Base-by-base conservation (phyloP, 495 filamentous ascomycete species). In the Astrocystis sublimbata region DNA sequence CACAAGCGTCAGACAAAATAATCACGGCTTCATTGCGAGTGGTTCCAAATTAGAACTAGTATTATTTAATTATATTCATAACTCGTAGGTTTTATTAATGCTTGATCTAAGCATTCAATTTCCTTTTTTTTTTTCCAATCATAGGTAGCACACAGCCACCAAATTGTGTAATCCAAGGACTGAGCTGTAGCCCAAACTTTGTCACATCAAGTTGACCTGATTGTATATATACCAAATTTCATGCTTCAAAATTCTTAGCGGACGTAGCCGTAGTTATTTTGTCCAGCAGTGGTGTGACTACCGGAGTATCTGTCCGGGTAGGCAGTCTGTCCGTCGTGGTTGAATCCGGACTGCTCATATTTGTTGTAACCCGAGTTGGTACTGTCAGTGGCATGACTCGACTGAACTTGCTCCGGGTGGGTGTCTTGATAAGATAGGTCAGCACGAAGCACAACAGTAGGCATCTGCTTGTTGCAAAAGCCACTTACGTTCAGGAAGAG, bases 371-470 rank as follows among this genome's bases (percentile, higher is more conserved):
- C 66, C 40, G 59, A 54, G 71, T 64, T 49, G 17, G 72, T 78
- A 58, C 69, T 60, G 58, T 79, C 78, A 23, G 76, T 77, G 54
- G 76, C 70, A 49, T 78, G 77, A 50, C 76, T 79, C 28, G 63
- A 50, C 47, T 74, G 70, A 43, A 79, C 62, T 54, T 79, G 72
- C 15, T 75, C 70, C 1, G 77, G 76, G 15, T 69, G 71, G 36
- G 73, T 56, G 55, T 79, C 60, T 62, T 23, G 36, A 21, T 0
- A 15, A 47, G 15, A 17, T 2, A 19, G 0, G 41, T 62, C 26
- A 62, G 33, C 28, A 30, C n/a, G n/a, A n/a, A n/a, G n/a, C n/a
- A n/a, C n/a, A n/a, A n/a, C n/a, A n/a, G n/a, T n/a, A n/a, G n/a
- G n/a, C n/a, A n/a, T n/a, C n/a, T n/a, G n/a, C n/a, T n/a, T n/a